Conservation (phyloP, 108 stramenopile genomes). For the Hondaea fermentalgiana region DNA sequence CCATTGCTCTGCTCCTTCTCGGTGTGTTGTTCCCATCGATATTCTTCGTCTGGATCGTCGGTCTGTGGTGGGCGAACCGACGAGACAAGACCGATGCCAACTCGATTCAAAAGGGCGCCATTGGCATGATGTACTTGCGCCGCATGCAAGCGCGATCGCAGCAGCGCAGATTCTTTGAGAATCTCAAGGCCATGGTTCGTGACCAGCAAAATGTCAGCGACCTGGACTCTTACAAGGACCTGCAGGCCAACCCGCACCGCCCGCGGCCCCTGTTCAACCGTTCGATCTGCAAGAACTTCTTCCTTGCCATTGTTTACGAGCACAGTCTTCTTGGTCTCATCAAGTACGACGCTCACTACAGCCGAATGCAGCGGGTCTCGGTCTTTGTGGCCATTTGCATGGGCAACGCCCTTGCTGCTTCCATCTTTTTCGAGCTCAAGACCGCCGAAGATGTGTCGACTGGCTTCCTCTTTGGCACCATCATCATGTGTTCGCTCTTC, state of each 20-base stretch:
- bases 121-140: not conserved
- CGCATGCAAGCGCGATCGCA: not conserved
- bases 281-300: not conserved
- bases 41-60: not conserved
- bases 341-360: not conserved
- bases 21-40: not conserved
- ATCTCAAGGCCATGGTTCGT: not conserved
- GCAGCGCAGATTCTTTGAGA: not conserved
- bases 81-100: not conserved
- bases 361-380: not conserved
- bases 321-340: not conserved
- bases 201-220: not conserved
- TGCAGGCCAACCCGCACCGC: not conserved
- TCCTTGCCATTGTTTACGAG: not conserved
- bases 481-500: not conserved
- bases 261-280: not conserved
- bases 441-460: not conserved
- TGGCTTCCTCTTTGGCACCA: not conserved
- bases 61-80: not conserved
- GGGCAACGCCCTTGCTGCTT: not conserved
- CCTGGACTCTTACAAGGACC: not conserved
- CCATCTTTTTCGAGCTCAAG: not conserved
- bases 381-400: not conserved
- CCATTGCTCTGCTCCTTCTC: not conserved
- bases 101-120: not conserved